These are phyloP conservation scores for Lactifluus piperatus DNA, from an alignment of 768 basidiomycete species.

Conservation along the genomic window DNA sequence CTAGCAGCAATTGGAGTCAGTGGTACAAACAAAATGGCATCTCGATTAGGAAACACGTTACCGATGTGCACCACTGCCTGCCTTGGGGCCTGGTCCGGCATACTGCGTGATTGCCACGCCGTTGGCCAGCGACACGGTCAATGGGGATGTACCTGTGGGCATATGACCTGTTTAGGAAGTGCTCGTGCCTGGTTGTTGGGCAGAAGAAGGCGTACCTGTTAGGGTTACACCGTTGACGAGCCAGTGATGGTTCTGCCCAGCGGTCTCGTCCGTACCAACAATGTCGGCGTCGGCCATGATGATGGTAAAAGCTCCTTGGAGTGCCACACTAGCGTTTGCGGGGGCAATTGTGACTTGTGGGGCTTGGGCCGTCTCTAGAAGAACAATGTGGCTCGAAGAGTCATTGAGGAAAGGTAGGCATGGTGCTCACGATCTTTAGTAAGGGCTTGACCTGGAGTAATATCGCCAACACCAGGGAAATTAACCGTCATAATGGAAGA, in stretches of 20 bases:
- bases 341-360: conserved; percentile 48
- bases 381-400: neutral
- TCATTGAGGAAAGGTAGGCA: neutral
- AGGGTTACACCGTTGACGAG: conserved; percentile 59
- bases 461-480: conserved; percentile 40
- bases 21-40: neutral
- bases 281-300: conserved; percentile 70
- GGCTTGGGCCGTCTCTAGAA: conserved; percentile 44
- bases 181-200: neutral
- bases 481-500: conserved; percentile 45
- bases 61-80: conserved; percentile 71
- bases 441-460: conserved; percentile 51
- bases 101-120: conserved; percentile 52
- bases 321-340: conserved; percentile 36
- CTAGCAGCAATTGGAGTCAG: conserved; percentile 28
- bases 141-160: neutral
- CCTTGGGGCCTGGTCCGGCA: conserved; percentile 61
- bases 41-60: conserved; percentile 21
- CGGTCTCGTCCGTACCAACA: conserved; percentile 49
- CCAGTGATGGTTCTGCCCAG: conserved; percentile 73
- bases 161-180: neutral
- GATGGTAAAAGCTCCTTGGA: conserved; percentile 51
- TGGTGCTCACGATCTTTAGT: conserved; percentile 44
- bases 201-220: conserved; percentile 30
- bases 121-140: conserved; percentile 34